phyloP scores from a whole-genome alignment of 2,329 filamentous ascomycete species.

The Sporothrix globosa region DNA sequence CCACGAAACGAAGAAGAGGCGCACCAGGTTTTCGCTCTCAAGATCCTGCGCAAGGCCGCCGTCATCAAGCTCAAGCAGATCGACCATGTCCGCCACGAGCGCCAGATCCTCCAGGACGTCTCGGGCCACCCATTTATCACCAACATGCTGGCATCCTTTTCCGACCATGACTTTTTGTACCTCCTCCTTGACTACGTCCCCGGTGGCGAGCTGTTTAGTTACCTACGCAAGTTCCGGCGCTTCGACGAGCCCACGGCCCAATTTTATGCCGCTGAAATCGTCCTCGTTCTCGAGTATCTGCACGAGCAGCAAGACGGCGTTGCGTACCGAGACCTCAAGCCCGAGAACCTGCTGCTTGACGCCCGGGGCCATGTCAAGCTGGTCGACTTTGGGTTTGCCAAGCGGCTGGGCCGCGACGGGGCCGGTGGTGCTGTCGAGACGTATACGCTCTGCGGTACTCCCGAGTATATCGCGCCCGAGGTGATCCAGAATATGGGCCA shows the following conservation, averaged over 20 bases:
- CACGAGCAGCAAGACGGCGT: conserved; percentile 77
- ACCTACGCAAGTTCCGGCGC: conserved; percentile 73
- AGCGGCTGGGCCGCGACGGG: conserved; percentile 66
- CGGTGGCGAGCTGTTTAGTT: conserved; percentile 83
- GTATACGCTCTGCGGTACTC: conserved; percentile 81
- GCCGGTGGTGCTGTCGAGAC: conserved; percentile 59
- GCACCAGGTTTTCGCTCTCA: conserved; percentile 75
- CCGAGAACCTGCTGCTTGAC: conserved; percentile 80
- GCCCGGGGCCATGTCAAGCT: conserved; percentile 78
- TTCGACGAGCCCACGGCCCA: conserved; percentile 78
- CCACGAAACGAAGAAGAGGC: conserved; percentile 54
- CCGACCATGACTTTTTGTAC: conserved; percentile 76
- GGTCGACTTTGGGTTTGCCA: conserved; percentile 85
- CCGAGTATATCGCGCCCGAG: conserved; percentile 82
- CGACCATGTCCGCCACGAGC: conserved; percentile 83
- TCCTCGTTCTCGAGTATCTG: conserved; percentile 77
- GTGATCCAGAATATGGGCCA: conserved; percentile 82
- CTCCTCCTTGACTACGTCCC: conserved; percentile 84
- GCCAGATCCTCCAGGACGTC: conserved; percentile 74
- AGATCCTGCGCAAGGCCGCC: conserved; percentile 73
- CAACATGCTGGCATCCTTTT: conserved; percentile 75
- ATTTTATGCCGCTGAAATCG: conserved; percentile 84
- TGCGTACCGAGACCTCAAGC: conserved; percentile 80
- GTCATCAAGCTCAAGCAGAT: conserved; percentile 84
- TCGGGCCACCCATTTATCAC: conserved; percentile 84